phyloP scores from a whole-genome alignment of 345 rosid genomes.

The Gossypium herbaceum region DNA sequence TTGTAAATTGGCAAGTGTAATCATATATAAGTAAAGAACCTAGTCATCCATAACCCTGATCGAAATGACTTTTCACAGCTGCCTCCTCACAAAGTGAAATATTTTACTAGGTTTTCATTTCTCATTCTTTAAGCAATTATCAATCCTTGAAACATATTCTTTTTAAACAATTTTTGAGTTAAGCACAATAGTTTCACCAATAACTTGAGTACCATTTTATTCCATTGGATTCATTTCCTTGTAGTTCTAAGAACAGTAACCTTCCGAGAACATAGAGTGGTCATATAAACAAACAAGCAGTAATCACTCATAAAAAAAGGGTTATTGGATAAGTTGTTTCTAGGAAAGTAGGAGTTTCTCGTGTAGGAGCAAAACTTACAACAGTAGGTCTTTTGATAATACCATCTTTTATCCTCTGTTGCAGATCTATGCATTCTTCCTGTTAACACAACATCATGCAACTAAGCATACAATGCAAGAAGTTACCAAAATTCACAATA shows the following conservation, averaged over 20 bases:
- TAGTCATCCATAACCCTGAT: not conserved
- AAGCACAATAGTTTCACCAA: not conserved
- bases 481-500: not conserved
- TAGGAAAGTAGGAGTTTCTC: not conserved
- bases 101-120: not conserved
- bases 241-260: not conserved
- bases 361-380: not conserved
- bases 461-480: not conserved
- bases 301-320: not conserved
- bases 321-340: not conserved
- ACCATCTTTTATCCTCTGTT: slow-evolving; percentile 14
- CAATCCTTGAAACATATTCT: not conserved
- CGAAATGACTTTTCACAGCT: not conserved
- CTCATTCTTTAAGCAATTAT: not conserved
- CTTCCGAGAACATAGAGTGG: not conserved
- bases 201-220: not conserved
- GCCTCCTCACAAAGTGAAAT: not conserved
- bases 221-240: not conserved
- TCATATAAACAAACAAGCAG: not conserved
- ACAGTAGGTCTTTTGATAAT: slow-evolving; percentile 7
- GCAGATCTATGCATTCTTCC: slow-evolving; percentile 13
- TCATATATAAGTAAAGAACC: no score
- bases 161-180: not conserved
- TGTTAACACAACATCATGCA: slow-evolving; percentile 3
- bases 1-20: not conserved